phyloP scores from a whole-genome alignment of 1,139 yeast genomes.

The Pichiaceae sp. region DNA sequence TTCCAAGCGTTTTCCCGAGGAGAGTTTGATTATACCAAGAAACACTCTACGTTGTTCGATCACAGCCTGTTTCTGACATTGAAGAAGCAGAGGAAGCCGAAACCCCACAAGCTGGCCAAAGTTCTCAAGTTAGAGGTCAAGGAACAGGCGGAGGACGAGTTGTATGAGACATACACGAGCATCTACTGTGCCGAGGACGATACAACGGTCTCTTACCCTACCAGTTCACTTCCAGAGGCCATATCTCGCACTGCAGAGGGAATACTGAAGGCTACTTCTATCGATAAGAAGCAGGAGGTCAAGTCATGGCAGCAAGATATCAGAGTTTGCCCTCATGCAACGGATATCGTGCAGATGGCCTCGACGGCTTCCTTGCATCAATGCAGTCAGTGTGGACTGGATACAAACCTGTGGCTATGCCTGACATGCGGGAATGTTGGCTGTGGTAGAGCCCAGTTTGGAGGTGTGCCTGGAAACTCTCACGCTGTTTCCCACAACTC shows the following conservation, averaged over 20 bases:
- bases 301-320: slow-evolving; percentile 91
- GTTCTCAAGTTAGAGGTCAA: slow-evolving; percentile 68
- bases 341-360: slow-evolving; percentile 35
- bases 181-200: slow-evolving; percentile 37
- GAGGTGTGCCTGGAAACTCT: slow-evolving; percentile 85
- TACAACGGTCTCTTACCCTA: slow-evolving; percentile 13
- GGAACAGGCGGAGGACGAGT: slow-evolving; percentile 61
- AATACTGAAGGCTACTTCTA: slow-evolving; percentile 59
- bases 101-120: slow-evolving; percentile 31
- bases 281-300: slow-evolving; percentile 60
- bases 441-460: slow-evolving; percentile 91
- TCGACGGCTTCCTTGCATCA: slow-evolving; percentile 31
- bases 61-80: slow-evolving; percentile 55
- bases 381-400: slow-evolving; percentile 62
- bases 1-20: slow-evolving; percentile 53
- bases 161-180: slow-evolving; percentile 41
- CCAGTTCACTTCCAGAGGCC: slow-evolving; percentile 12
- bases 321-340: slow-evolving; percentile 68
- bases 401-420: slow-evolving; percentile 86
- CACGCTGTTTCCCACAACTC: slow-evolving; percentile 76
- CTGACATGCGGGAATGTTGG: slow-evolving; percentile 81
- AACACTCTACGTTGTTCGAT: slow-evolving; percentile 42
- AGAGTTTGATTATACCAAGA: slow-evolving; percentile 43
- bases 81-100: slow-evolving; percentile 36
- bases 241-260: slow-evolving; percentile 30